phyloP scores from a whole-genome alignment of 2,329 filamentous ascomycete genomes.

The Ceratocystis harringtonii region DNA sequence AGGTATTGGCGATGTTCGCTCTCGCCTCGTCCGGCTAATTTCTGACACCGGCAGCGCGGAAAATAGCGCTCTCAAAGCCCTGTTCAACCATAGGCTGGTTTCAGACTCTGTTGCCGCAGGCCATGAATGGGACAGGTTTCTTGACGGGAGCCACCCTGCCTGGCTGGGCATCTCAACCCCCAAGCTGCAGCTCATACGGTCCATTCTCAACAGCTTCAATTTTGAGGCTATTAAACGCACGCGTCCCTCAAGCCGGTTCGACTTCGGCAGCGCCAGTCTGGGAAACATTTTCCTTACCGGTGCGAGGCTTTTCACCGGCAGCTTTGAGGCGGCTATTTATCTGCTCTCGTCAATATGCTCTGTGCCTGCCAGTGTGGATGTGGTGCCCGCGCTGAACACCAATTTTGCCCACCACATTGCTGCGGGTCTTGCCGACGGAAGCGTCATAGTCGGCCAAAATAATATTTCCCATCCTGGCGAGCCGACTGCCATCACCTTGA shows the following conservation, averaged over 20 bases:
- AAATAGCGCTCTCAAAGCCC: conserved; percentile 56
- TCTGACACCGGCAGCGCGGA: conserved; percentile 49
- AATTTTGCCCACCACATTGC: conserved; percentile 95
- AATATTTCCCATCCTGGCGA: conserved; percentile 73
- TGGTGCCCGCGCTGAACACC: conserved; percentile 82
- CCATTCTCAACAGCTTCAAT: conserved; percentile 61
- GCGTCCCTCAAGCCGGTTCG: conserved; percentile 57
- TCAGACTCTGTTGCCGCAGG: conserved; percentile 43
- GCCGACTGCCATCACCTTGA: conserved; percentile 35
- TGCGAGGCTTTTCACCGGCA: conserved; percentile 78
- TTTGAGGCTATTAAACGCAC: conserved; percentile 65
- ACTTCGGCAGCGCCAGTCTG: conserved; percentile 61
- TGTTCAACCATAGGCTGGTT: conserved; percentile 80
- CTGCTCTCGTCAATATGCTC: conserved; percentile 73
- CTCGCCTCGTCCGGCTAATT: conserved; percentile 75
- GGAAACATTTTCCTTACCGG: conserved; percentile 73
- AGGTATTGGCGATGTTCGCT: conserved; percentile 42
- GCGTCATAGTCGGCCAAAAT: conserved; percentile 77
- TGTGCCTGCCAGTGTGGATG: conserved; percentile 60
- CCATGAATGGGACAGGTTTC: conserved; percentile 72
- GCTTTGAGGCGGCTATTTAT: conserved; percentile 85
- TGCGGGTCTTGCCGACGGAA: conserved; percentile 61
- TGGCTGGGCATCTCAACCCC: conserved; percentile 58
- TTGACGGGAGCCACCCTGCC: conserved; percentile 64
- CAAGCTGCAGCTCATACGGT: conserved; percentile 63